phyloP scores from a whole-genome alignment of 1,139 yeast species.

The Pneumocystis jirovecii region DNA sequence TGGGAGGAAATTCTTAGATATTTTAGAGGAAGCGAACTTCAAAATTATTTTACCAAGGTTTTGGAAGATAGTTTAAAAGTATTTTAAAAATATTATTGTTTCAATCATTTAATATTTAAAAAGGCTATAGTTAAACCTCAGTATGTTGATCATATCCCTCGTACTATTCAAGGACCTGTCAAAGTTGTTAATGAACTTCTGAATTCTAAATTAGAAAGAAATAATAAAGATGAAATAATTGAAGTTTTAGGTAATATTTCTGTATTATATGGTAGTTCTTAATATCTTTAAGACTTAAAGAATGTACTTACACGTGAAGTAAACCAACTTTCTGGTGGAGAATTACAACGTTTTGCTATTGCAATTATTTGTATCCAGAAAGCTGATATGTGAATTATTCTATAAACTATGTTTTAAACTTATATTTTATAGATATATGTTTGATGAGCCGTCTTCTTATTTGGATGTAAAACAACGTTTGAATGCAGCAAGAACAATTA shows the following conservation, averaged over 20 bases:
- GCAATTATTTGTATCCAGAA: conserved; percentile 92
- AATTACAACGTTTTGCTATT: conserved; percentile 92
- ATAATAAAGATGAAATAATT: conserved; percentile 23
- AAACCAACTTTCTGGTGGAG: conserved; percentile 89
- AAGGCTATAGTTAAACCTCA: conserved; percentile 95
- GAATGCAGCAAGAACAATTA: conserved; percentile 87
- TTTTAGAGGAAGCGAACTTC: conserved; percentile 94
- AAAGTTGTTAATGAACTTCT: conserved; percentile 77
- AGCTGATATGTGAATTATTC: conserved; percentile 47
- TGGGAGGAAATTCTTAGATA: conserved; percentile 86
- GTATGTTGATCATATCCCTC: conserved; percentile 91
- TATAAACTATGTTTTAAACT: neutral
- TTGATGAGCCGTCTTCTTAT: conserved; percentile 97
- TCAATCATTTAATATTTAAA: neutral
- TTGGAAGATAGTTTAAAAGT: conserved; percentile 63
- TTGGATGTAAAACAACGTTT: conserved; percentile 97
- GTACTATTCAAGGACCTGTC: conserved; percentile 83
- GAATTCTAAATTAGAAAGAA: conserved; percentile 32
- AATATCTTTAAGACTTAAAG: conserved; percentile 55
- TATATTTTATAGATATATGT: conserved; percentile 45
- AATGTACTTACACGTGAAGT: conserved; percentile 74
- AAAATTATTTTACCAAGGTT: conserved; percentile 84
- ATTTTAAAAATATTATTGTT: neutral
- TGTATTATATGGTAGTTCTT: conserved; percentile 43
- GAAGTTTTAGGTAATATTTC: neutral